A percentile compares a stretch with the other conserved stretches of the same genome.
Conservation (phyloP, 352 stramenopile genomes). For the Vaucheria bursata region DNA sequence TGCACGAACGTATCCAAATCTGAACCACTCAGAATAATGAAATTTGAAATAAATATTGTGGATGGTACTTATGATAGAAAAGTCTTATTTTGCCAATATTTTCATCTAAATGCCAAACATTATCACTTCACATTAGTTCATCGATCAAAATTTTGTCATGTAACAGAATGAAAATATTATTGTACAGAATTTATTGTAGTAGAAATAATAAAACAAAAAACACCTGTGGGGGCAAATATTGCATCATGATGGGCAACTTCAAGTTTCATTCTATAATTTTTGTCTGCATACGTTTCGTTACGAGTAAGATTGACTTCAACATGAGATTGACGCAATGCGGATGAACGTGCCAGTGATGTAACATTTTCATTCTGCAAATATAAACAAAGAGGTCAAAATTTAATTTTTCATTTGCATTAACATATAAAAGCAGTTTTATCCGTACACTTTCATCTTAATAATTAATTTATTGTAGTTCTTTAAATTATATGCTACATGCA, state of each 20-base stretch:
- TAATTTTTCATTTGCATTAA: neutral
- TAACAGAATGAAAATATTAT: too few relatives aligned
- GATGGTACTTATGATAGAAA: too few relatives aligned
- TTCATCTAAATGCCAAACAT: too few relatives aligned
- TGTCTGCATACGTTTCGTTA: neutral
- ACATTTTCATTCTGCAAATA: neutral
- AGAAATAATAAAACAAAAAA: too few relatives aligned
- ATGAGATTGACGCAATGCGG: neutral
- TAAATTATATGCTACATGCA: neutral
- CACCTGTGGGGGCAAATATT: neutral
- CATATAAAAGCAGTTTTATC: neutral
- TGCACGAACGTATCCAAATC: too few relatives aligned
- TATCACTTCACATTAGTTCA: too few relatives aligned
- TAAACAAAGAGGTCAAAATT: neutral
- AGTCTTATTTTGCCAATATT: too few relatives aligned
- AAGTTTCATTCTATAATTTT: neutral
- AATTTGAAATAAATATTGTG: too few relatives aligned
- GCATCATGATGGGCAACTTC: neutral
- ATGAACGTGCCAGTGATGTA: neutral
- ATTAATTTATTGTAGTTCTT: neutral
- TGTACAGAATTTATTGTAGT: too few relatives aligned
- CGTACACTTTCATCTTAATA: neutral
- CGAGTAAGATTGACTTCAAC: neutral
- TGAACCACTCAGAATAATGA: too few relatives aligned
- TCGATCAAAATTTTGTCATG: too few relatives aligned